Evolutionary conservation across 495 filamentous ascomycete genomes (phyloP).

Genomic region (Penicillium dipodomyicola): DNA sequence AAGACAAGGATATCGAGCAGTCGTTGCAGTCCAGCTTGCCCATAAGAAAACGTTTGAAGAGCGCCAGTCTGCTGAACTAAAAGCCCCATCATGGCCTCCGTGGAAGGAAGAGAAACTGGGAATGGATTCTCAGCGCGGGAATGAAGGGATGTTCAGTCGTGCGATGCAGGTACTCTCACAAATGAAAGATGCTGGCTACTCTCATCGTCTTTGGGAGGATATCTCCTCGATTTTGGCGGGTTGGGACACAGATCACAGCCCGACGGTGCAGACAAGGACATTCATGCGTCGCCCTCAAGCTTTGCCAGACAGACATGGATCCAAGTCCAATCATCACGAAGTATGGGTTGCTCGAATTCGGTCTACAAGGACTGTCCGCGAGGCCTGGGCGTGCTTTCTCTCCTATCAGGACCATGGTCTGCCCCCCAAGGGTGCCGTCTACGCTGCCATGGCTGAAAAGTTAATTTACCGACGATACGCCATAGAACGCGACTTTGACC

Average conservation of each 20-base stretch:
- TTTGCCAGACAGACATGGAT: constrained; percentile 19
- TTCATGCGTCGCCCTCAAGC: constrained; percentile 27
- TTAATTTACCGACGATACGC: constrained; percentile 44
- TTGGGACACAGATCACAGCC: constrained; percentile 66
- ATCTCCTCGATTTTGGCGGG: constrained; percentile 57
- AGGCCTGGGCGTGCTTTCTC: constrained; percentile 71
- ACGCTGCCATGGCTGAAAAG: constrained; percentile 61
- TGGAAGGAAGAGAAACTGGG: constrained; percentile 64
- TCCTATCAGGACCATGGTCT: constrained; percentile 46
- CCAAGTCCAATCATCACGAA: constrained; percentile 16
- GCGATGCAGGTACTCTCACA: constrained; percentile 55
- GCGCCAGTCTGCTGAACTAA: constrained; percentile 56
- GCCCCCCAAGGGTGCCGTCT: constrained; percentile 40
- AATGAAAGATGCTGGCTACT: constrained; percentile 66
- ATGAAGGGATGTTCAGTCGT: constrained; percentile 56
- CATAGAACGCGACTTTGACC: constrained; percentile 21
- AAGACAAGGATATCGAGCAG: constrained; percentile 60
- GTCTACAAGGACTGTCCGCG: constrained; percentile 64
- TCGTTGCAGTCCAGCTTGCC: constrained; percentile 58
- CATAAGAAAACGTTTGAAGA: constrained; percentile 61
- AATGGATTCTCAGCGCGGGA: constrained; percentile 54
- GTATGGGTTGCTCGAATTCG: constrained; percentile 62
- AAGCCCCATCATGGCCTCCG: constrained; percentile 66
- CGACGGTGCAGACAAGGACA: constrained; percentile 64
- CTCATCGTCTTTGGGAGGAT: constrained; percentile 53